Evolutionary conservation across 2,329 filamentous ascomycete genomes (phyloP).

Genomic region (Lomentospora prolificans): DNA sequence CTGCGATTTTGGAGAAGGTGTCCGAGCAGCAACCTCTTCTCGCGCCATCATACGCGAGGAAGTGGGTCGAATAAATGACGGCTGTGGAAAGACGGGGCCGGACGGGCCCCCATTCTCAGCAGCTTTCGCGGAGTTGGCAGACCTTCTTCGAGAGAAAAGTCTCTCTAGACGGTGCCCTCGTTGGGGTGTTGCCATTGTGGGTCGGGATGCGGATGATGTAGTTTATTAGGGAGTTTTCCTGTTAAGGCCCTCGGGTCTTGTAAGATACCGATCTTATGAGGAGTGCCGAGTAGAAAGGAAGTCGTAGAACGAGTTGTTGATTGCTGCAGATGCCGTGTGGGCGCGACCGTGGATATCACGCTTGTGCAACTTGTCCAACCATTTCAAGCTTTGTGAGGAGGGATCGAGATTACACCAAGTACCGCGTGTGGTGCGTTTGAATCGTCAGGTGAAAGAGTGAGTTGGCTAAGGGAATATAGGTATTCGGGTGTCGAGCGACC

Average conservation of each 20-base stretch:
- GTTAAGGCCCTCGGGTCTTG: too few relatives aligned
- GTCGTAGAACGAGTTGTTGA: neutral
- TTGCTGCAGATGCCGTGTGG: neutral
- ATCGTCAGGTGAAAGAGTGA: too few relatives aligned
- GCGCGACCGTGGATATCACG: neutral
- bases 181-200: neutral
- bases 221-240: too few relatives aligned
- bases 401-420: too few relatives aligned
- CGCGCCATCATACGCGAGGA: constrained; percentile 46
- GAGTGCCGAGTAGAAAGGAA: neutral
- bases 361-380: neutral
- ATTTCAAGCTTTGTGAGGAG: neutral
- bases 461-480: too few relatives aligned
- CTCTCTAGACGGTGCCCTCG: constrained; percentile 22
- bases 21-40: constrained; percentile 30
- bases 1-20: constrained; percentile 13
- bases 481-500: too few relatives aligned
- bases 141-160: constrained; percentile 26
- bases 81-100: constrained; percentile 35
- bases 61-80: constrained; percentile 47
- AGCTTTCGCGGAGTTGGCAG: neutral
- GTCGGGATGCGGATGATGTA: neutral
- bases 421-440: too few relatives aligned
- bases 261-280: too few relatives aligned
- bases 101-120: neutral